Conservation (phyloP, 441 rosid genomes). For the Gossypium trilobum region DNA sequence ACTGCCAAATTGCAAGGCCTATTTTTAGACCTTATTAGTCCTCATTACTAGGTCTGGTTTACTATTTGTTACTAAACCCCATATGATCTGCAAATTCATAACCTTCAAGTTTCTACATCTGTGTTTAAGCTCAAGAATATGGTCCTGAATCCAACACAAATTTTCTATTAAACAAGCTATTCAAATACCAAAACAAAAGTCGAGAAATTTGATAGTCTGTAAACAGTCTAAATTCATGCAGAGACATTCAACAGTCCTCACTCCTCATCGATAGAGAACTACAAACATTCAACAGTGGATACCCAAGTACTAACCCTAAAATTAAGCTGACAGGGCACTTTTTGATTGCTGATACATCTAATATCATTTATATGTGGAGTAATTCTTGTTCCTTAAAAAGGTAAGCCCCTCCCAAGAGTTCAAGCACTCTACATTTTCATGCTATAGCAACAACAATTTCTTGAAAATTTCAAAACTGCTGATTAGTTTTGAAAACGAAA, state of each 20-base stretch:
- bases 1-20: not conserved
- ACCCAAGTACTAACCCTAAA: not conserved
- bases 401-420: not conserved
- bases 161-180: not conserved
- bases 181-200: no score
- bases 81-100: not conserved
- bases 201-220: no score
- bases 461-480: not conserved
- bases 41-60: not conserved
- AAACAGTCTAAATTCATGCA: not conserved
- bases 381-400: not conserved
- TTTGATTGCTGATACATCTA: slow-evolving; percentile 5
- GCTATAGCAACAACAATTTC: not conserved
- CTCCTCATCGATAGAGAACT: not conserved
- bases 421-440: not conserved
- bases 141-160: not conserved
- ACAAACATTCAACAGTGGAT: not conserved
- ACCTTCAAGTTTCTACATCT: not conserved
- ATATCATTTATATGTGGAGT: not conserved
- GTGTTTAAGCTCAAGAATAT: not conserved
- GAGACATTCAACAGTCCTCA: not conserved
- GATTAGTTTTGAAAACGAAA: not conserved
- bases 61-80: not conserved
- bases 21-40: not conserved
- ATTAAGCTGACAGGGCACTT: not conserved